Evolutionary conservation across 2,329 filamentous ascomycete species (phyloP).

Genomic region (Beauveria brongniartii): DNA sequence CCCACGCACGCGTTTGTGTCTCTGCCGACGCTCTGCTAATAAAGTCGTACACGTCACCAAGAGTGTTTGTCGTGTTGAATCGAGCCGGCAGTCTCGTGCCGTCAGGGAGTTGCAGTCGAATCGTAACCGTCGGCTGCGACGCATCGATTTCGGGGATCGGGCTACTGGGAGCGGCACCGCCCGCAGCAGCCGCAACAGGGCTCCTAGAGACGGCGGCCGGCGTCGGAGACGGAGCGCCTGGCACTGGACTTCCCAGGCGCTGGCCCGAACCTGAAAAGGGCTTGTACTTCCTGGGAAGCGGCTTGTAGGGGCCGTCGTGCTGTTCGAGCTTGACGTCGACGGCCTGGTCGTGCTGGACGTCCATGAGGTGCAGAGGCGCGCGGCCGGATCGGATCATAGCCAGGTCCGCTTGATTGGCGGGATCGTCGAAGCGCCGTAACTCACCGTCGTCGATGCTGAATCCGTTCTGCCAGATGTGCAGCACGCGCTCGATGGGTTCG

Average conservation of each 20-base stretch:
- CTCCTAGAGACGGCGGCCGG: slow-evolving; percentile 28
- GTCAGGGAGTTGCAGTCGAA: slow-evolving; percentile 72
- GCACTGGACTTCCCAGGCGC: slow-evolving; percentile 69
- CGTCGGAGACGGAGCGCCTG: slow-evolving; percentile 39
- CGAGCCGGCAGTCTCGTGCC: slow-evolving; percentile 69
- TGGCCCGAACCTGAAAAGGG: slow-evolving; percentile 67
- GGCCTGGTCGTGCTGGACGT: slow-evolving; percentile 64
- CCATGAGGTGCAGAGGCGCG: slow-evolving; percentile 70
- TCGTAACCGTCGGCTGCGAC: slow-evolving; percentile 57
- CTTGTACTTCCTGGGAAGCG: slow-evolving; percentile 66
- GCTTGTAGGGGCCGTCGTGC: slow-evolving; percentile 62
- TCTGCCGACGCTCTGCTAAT: slow-evolving; percentile 56
- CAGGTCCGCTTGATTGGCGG: slow-evolving; percentile 62
- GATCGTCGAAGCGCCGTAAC: slow-evolving; percentile 71
- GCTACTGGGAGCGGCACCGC: slow-evolving; percentile 14
- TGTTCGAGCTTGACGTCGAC: slow-evolving; percentile 74
- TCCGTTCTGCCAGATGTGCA: slow-evolving; percentile 77
- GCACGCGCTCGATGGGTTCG: slow-evolving; percentile 54
- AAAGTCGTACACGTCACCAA: slow-evolving; percentile 71
- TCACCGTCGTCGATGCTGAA: slow-evolving; percentile 80
- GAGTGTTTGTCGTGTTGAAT: slow-evolving; percentile 72
- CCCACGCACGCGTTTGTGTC: slow-evolving; percentile 53
- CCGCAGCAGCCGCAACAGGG: neutral
- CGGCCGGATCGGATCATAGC: slow-evolving; percentile 69
- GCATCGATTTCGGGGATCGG: slow-evolving; percentile 43